Base-by-base conservation (phyloP, 176 grass and related monocot species). In the Cenchrus americanus region DNA sequence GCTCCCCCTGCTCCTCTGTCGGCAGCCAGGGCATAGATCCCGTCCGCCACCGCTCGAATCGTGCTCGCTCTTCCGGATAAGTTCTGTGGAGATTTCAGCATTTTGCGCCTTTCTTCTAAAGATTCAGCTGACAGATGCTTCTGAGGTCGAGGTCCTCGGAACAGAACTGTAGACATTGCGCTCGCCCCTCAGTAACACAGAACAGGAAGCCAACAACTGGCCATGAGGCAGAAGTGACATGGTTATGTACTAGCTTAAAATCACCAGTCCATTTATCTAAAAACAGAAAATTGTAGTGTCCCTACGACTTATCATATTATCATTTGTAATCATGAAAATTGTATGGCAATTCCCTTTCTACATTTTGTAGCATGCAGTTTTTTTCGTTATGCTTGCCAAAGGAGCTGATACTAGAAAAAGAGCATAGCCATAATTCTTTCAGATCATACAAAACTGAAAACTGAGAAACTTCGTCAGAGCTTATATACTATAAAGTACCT, bases 111-210 rank as follows among this genome's bases (percentile, higher is more conserved):
- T 49, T 63, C 44, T 81, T 69, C 88, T 51, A 40, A 65, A 24
- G 66, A 65, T 21, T 23, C 11, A 61, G 58, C 61, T 79, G 64
- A 79, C 41, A 66, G 59, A 85, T 65, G 77, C 55, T 69, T 61
- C 84, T 50, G 84, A 90, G 85, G 63, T 94, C 42, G 91, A 92
- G 75, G 17, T 87, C 27, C 42, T 88, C n/a, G 23, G 5, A 68
- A 58, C 72, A 66, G 65, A 81, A 61, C 83, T 43, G 32, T 53
- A 0, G 65, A 44, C 17, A 63, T 71, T 43, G 23, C 71, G n/a
- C 73, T 88, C 32, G 1, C 21, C 30, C 53, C 44, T 82, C 17
- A 3, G 46, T 46, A 62, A 69, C 32, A 57, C 22, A 71, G 47
- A 78, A 47, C 37, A 63, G 60, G 18, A 80, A 80, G 48, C 26